phyloP scores from a whole-genome alignment of 106 monocot species.

The Dioscorea dumetorum region DNA sequence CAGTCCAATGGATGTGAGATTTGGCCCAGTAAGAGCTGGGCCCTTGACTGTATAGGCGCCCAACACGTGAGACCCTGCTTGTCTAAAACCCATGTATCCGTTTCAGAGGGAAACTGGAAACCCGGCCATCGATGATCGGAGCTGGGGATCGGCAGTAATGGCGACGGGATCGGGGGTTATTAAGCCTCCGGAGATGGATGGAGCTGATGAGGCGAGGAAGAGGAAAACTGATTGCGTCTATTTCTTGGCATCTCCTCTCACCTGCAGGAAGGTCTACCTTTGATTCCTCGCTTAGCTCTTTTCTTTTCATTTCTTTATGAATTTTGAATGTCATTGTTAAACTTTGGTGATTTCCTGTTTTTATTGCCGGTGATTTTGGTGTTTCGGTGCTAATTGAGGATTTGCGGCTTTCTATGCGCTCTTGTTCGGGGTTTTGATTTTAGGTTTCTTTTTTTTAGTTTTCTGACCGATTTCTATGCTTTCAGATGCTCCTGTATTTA shows the following conservation, averaged over 20 bases:
- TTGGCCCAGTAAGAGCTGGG: too few relatives aligned
- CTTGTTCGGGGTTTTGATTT: too few relatives aligned
- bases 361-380: neutral
- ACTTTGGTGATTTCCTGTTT: neutral
- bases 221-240: conserved; percentile 52
- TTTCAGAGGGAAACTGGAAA: too few relatives aligned
- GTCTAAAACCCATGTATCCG: too few relatives aligned
- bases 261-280: conserved; percentile 47
- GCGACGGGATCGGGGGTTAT: too few relatives aligned
- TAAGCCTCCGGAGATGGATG: conserved; percentile 6
- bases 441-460: neutral
- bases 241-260: conserved; percentile 54
- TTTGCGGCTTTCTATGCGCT: neutral
- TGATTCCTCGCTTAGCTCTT: neutral
- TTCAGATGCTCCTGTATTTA: neutral
- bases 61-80: too few relatives aligned
- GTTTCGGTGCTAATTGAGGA: neutral
- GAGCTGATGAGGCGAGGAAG: conserved; percentile 22
- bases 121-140: too few relatives aligned
- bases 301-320: neutral
- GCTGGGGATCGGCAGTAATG: too few relatives aligned
- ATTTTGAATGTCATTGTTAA: neutral
- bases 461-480: neutral
- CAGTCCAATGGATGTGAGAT: too few relatives aligned
- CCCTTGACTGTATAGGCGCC: too few relatives aligned